phyloP scores from a whole-genome alignment of 352 stramenopile genomes.

The Porosira glacialis region DNA sequence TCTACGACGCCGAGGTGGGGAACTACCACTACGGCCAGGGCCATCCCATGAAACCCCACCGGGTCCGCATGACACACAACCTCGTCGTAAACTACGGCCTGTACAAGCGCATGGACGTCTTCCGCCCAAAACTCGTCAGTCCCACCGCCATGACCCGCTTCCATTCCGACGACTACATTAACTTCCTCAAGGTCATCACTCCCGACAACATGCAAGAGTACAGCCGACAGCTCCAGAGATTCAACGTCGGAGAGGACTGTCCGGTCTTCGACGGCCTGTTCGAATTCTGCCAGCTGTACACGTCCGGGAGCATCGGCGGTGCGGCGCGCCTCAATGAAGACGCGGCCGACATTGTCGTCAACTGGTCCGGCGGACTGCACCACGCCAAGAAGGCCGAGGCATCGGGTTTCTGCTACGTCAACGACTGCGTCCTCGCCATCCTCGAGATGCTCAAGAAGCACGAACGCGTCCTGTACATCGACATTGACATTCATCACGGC shows the following conservation, averaged over 20 bases:
- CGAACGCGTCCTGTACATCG: constrained; percentile 97
- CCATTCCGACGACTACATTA: constrained; percentile 99
- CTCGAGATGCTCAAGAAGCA: constrained; percentile 97
- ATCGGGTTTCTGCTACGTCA: constrained; percentile 99
- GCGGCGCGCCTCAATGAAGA: constrained; percentile 94
- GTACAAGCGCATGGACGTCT: constrained; percentile 99
- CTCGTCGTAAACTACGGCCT: constrained; percentile 99
- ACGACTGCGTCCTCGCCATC: constrained; percentile 98
- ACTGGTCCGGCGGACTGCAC: constrained; percentile 98
- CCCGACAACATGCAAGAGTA: constrained; percentile 98
- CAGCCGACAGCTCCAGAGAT: constrained; percentile 86
- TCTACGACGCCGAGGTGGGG: constrained; percentile 92
- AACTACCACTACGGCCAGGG: constrained; percentile 98
- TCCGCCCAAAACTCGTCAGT: constrained; percentile 91
- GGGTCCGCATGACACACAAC: constrained; percentile 99
- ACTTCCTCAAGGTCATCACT: constrained; percentile 96
- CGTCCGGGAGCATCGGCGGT: constrained; percentile 92
- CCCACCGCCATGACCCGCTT: constrained; percentile 97
- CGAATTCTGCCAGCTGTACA: constrained; percentile 98
- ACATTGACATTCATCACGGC: constrained; percentile 99
- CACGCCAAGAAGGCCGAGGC: constrained; percentile 98
- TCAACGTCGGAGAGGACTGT: constrained; percentile 99
- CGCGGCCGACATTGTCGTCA: constrained; percentile 96
- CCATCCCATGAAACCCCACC: constrained; percentile 93
- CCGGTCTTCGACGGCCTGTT: constrained; percentile 99